Base-by-base conservation (phyloP, 768 basidiomycete genomes). In the Lentinula raphanica region DNA sequence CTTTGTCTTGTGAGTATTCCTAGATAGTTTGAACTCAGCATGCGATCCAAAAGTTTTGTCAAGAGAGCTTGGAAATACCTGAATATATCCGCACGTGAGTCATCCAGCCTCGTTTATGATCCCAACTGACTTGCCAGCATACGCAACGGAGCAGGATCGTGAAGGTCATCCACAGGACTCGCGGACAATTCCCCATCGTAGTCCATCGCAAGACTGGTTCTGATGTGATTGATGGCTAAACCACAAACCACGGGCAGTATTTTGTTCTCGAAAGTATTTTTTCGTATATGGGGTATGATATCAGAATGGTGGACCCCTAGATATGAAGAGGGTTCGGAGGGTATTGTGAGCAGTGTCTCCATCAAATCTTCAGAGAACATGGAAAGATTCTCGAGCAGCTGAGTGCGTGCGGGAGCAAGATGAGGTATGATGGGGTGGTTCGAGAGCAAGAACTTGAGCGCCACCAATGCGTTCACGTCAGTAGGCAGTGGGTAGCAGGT, bases 81-180 rank as follows among this genome's bases (percentile, higher is more conserved):
- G 92, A 92, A 69, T 94, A 94, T 19, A 94, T 82, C 25, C 92
- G 79, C 38, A 94, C 87, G 67, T 92, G 94, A 1, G 92, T 94
- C 91, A 94, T 92, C 92, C 92, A 94, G 23, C 92, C 92, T 57
- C 74, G 71, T 63, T 79, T 82, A 58, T 84, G 85, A 66, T 94
- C 91, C 92, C 91, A 93, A 28, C 76, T 78, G 21, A 94, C 92
- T 67, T 94, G 89, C 92, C 27, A 94, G 75, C 61, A 87, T 69
- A 35, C 81, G 83, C 23, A 89, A 65, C 1, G 85, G 82, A 0
- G 78, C 67, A 61, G 82, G 80, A 13, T 78, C 75, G 53, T 80
- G 76, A 29, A 70, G 67, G 9, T 89, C 77, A 62, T 94, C 92
- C 17, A 85, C 51, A 92, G 92, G 58, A 56, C 86, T 88, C 0